Evolutionary conservation across 176 grass and related monocot genomes (phyloP).

Genomic region (Urochloa ruziziensis): DNA sequence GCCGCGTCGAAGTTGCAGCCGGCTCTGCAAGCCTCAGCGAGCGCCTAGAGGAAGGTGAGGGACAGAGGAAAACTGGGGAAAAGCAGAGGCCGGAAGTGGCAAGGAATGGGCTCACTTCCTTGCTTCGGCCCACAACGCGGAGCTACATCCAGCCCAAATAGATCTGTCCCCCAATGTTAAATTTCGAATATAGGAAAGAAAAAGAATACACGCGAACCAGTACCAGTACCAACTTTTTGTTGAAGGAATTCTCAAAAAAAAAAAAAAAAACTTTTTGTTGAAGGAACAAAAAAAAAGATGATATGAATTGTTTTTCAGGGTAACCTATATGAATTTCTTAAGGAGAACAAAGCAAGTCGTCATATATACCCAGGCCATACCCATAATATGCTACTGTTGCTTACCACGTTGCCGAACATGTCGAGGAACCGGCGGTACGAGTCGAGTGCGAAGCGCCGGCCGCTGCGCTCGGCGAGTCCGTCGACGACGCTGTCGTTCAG

Average conservation of each 20-base stretch:
- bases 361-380: neutral
- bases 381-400: neutral
- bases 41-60: neutral
- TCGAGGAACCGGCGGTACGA: constrained; percentile 87
- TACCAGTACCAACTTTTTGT: no score
- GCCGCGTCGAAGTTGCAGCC: neutral
- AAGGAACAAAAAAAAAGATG: no score
- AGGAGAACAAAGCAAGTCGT: neutral
- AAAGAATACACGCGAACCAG: no score
- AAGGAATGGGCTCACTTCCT: neutral
- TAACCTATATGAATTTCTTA: neutral
- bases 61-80: neutral
- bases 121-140: neutral
- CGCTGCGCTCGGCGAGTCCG: constrained; percentile 60
- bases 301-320: no score
- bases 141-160: neutral
- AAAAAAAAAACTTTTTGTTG: no score
- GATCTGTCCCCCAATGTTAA: neutral
- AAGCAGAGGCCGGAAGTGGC: neutral
- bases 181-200: no score
- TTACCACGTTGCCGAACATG: constrained; percentile 88
- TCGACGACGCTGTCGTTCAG: constrained; percentile 74
- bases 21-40: neutral
- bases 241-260: no score
- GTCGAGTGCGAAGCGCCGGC: constrained; percentile 77